These are phyloP conservation scores for Neurospora sp. DNA, from an alignment of 495 filamentous ascomycete genomes.

Conservation along the genomic window DNA sequence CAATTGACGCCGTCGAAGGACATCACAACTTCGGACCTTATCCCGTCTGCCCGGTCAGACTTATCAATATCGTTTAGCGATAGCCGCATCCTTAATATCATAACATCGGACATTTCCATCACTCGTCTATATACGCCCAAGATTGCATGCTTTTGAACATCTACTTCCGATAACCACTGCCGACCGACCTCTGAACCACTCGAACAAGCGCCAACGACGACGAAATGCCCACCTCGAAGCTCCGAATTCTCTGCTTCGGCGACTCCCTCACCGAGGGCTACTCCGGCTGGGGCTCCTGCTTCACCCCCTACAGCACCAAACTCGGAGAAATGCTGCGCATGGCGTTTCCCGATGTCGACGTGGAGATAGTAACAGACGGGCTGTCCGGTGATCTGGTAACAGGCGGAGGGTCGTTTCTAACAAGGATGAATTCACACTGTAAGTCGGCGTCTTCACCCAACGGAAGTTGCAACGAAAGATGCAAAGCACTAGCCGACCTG, in stretches of 20 bases:
- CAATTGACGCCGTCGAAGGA: not conserved
- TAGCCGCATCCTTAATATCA: not conserved
- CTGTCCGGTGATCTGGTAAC: conserved; percentile 42
- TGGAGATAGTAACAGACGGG: conserved; percentile 33
- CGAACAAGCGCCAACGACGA: not conserved
- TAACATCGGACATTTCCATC: not conserved
- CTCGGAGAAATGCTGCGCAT: conserved; percentile 29
- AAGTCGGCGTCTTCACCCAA: conserved; percentile 4
- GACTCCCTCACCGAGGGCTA: conserved; percentile 53
- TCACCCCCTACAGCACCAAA: conserved; percentile 42
- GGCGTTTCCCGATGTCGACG: conserved; percentile 25
- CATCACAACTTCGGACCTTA: not conserved
- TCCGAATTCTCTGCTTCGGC: conserved; percentile 54
- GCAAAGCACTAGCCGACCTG: no score
- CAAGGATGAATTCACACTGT: conserved; percentile 38
- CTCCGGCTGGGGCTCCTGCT: conserved; percentile 30
- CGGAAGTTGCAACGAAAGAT: not conserved
- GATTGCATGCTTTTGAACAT: not conserved
- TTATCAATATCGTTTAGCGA: not conserved
- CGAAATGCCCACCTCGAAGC: conserved; percentile 15
- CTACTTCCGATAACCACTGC: not conserved
- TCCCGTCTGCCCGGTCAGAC: not conserved
- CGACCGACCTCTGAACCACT: not conserved
- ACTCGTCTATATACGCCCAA: not conserved
- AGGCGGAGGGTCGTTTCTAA: conserved; percentile 28